Conservation (phyloP, 129 eudicot species). For the Ambrosia artemisiifolia region DNA sequence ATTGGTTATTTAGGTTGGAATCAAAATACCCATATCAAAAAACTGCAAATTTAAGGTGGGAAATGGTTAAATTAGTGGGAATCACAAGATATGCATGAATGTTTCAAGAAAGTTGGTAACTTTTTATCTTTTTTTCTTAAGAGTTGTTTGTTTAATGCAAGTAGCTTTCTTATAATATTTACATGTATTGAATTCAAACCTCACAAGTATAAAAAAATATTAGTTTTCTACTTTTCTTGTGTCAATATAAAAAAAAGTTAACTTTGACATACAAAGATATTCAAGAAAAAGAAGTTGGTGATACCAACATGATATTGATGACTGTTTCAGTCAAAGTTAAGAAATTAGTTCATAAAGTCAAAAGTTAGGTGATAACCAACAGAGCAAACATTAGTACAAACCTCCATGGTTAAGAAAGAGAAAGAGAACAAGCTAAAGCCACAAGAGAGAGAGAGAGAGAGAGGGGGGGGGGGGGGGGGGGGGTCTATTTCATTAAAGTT, state of each 20-base stretch:
- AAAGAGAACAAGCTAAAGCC: not conserved
- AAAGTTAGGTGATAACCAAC: slow-evolving; percentile 8
- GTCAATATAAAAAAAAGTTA: not conserved
- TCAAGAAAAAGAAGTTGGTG: slow-evolving; percentile 7
- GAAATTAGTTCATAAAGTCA: not conserved
- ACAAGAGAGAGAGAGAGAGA: not conserved
- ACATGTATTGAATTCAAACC: not conserved
- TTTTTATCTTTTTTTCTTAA: not conserved
- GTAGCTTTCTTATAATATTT: not conserved
- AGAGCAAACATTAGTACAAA: slow-evolving; percentile 3
- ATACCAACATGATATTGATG: slow-evolving; percentile 17
- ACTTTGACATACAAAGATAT: not conserved
- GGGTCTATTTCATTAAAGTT: not conserved
- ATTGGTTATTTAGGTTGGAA: slow-evolving; percentile 6
- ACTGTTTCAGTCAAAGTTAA: not conserved
- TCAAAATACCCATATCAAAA: slow-evolving; percentile 16
- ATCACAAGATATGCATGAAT: not conserved
- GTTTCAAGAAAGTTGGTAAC: slow-evolving; percentile 9
- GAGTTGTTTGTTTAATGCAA: not conserved
- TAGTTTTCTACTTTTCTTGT: not conserved
- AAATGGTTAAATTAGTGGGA: not conserved
- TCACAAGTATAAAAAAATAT: not conserved
- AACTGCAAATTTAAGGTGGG: slow-evolving; percentile 19
- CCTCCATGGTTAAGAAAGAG: slow-evolving; percentile 1
- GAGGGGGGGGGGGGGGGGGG: not conserved